Evolutionary conservation across 345 rosid species (phyloP), one percentile per base, ranked within the genome.

Genomic region (Arabidopsis suecica): DNA sequence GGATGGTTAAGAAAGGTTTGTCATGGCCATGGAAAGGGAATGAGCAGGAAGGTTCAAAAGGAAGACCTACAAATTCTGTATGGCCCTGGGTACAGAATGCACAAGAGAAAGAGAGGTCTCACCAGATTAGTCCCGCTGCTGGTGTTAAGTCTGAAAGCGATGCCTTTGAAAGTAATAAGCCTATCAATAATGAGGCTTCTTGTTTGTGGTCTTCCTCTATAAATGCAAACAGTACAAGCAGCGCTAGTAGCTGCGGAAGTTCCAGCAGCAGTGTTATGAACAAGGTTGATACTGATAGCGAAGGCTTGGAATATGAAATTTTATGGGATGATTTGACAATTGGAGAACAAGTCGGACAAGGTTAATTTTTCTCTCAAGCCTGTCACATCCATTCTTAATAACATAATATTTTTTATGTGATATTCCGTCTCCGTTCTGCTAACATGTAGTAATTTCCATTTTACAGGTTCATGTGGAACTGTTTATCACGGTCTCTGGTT

Each of bases 1-100:
- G 94, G 95, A 87, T 95, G 75, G 88, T 81, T 69, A 90, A 83
- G 88, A 90, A 87, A 78, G 94, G 97, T 32, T 65, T 95, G 67
- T 77, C 97, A 36, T 95, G 97, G 98, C 99, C 97, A 38, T 95
- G 97, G 99, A 95, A 87, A 81, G 96, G 91, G 73, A 88, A 85
- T 71, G 99, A 87, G 79, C 85, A 42, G 69, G 98, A 88, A 75
- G 87, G 75, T 63, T 74, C 83, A 34, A 97, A 92, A 61, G 82
- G 74, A 76, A 88, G 67, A 74, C 73, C 82, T 69, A 69, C 75
- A 58, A 83, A 74, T 71, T 84, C 88, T 18, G 80, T 69, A 61
- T 86, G 87, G 88, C 84, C 89, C 38, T 80, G 88, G 82, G 69
- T 81, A 72, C 88, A 84, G 12, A 85, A 72, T 82, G 91, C 88